Conservation (phyloP, 202 grass and related monocot species). For the Musa balbisiana region DNA sequence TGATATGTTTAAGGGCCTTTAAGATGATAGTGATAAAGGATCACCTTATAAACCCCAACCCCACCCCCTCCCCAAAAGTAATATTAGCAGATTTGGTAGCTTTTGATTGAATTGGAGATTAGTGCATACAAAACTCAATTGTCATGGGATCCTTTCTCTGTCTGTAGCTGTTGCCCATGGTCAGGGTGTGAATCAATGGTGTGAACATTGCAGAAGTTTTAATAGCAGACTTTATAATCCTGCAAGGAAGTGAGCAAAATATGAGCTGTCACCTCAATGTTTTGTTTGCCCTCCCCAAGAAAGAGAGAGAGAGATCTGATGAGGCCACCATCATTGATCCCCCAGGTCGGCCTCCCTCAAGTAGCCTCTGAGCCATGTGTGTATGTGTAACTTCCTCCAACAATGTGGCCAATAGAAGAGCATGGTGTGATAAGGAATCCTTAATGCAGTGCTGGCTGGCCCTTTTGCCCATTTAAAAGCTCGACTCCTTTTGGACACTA, state of each 20-base stretch:
- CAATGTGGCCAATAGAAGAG: not conserved
- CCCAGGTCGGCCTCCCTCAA: not conserved
- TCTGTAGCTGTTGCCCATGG: not conserved
- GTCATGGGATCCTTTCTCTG: not conserved
- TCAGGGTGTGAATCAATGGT: not conserved
- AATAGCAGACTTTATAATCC: not conserved
- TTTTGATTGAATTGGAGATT: too few relatives aligned
- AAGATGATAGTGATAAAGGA: too few relatives aligned
- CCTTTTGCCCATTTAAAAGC: not conserved
- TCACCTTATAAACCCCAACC: too few relatives aligned
- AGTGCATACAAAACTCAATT: too few relatives aligned
- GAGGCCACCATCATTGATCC: not conserved
- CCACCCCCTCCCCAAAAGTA: too few relatives aligned
- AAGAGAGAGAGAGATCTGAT: not conserved
- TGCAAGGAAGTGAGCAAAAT: not conserved
- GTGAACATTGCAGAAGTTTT: not conserved
- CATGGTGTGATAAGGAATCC: not conserved
- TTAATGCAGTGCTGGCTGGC: not conserved
- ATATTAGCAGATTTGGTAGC: too few relatives aligned
- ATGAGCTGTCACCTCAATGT: conserved; percentile 1
- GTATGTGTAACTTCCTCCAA: not conserved
- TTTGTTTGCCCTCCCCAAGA: not conserved
- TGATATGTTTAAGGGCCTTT: too few relatives aligned
- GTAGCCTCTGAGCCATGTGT: not conserved
- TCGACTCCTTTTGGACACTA: not conserved